These are phyloP conservation scores for Chytriomyces sp. DNA, from an alignment of 192 early-diverging fungal species.

Conservation along the genomic window DNA sequence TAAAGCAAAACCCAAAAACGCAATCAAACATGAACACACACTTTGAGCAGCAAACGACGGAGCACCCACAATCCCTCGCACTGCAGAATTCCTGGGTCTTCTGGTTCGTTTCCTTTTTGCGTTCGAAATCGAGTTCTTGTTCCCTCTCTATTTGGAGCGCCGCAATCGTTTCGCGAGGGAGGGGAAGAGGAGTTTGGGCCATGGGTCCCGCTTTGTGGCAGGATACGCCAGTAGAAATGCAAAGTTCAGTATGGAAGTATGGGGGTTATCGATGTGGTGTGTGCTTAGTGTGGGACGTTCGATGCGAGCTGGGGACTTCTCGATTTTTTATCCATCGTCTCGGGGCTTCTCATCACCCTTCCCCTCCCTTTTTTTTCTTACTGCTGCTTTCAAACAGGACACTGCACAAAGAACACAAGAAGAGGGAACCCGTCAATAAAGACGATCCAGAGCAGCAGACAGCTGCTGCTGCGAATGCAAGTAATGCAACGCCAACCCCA, in stretches of 20 bases:
- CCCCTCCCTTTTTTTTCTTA: neutral
- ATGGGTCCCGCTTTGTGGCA: too few relatives aligned
- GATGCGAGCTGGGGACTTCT: neutral
- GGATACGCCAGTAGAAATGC: too few relatives aligned
- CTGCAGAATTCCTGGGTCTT: constrained; percentile 86
- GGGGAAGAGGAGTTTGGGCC: too few relatives aligned
- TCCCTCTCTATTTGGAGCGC: too few relatives aligned
- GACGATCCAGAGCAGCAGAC: neutral
- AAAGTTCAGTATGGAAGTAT: too few relatives aligned
- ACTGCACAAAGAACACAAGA: constrained; percentile 87
- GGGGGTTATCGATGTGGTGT: too few relatives aligned
- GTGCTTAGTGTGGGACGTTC: too few relatives aligned
- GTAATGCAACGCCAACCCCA: neutral
- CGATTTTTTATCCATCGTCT: neutral
- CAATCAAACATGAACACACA: neutral
- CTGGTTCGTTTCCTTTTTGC: constrained; percentile 55
- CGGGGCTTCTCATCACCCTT: neutral
- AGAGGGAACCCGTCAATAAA: constrained; percentile 52
- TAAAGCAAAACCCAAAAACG: too few relatives aligned
- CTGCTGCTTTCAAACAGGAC: constrained; percentile 57
- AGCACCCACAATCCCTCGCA: constrained; percentile 51
- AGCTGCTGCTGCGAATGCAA: neutral
- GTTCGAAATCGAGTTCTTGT: too few relatives aligned
- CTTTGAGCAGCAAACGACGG: neutral
- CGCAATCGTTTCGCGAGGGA: too few relatives aligned